Evolutionary conservation across 306 rosid species (phyloP), one percentile per base, ranked within the genome.

Genomic region (Psophocarpus tetragonolobus): DNA sequence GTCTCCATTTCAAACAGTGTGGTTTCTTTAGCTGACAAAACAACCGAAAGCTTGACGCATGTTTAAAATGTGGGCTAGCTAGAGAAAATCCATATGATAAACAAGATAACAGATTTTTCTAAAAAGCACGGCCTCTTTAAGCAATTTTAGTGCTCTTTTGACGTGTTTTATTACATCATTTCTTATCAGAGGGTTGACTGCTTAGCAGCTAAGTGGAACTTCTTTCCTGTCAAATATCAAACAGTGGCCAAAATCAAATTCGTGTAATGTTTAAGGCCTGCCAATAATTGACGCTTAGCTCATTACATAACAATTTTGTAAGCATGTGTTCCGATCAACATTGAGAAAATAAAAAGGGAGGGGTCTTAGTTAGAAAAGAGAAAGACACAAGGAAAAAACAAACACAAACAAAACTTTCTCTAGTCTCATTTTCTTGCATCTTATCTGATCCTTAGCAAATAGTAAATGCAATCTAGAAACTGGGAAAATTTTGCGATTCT

Each of bases 141-240:
- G n/a, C 78, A 42, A 17, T 58, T 44, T 58, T 41, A 58, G 68
- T 58, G 78, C 54, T n/a, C 78, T 73, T 73, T 73, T 26, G 79
- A 74, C 71, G 79, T 44, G 71, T 75, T 29, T 60, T 44, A 30
- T 60, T n/a, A 60, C 29, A 58, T 39, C 11, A 10, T 13, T 30
- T 71, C 57, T 57, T 27, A 26, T 36, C 30, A 64, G 14, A 62
- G 45, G 68, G 3, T 35, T 35, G 47, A 17, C 69, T 11, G 68
- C 42, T 30, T 30, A n/a, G 9, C 18, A 20, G 18, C 48, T 4
- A 65, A 11, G 48, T 20, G 30, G 50, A 65, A 36, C 50, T 38
- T 36, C 18, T 65, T 65, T 21, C 30, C 47, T 1, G 70, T 18
- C 48, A 36, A 17, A 64, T 18, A 38, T 35, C 47, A 64, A 36